Base-by-base conservation (phyloP, 73 alveolate species). In the Symbiodinium pilosum region DNA sequence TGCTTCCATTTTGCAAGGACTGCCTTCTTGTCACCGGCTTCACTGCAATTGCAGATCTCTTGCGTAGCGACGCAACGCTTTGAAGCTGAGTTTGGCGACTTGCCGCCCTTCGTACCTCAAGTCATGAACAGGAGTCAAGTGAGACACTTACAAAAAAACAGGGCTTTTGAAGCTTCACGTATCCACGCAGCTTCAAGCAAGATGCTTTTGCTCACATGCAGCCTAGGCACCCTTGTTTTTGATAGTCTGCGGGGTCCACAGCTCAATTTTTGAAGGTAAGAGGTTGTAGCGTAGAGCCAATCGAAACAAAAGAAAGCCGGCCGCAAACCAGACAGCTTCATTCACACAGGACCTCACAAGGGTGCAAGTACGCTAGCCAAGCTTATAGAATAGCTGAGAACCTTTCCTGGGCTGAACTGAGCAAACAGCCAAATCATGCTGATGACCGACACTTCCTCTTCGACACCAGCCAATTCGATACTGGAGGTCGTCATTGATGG, bases 231-330 rank as follows among this genome's bases (percentile, higher is more conserved):
- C 34, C 34, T 64, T 64, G 81, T 34, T 64, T n/a, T 28, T 20
- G 20, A 64, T 34, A 64, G 81, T 38, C 81, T 64, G 81, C 34
- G 81, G 81, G 30, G 81, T 64, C 81, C 43, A 34, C 18, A 73
- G 87, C 95, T 59, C 87, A 69, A 88, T n/a, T 52, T 43, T 64
- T n/a, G 73, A 6, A 3, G 95, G 95, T 32, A 88, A 44, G 26
- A 88, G 87, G 51, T 88, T 59, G 73, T 56, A 88, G 87, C 95
- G 95, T n/a, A 83, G 81, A 34, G 95, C 95, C 95, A 88, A 64
- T 54, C 95, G 95, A 83, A 88, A 88, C 73, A 88, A 86, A 28
- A 88, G 95, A 69, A 88, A 88, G 52, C 95, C 95, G 32, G 95
- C 95, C 28, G 86, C 95, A 41, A 88, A 88, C 95, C 95, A 88